phyloP scores from a whole-genome alignment of 2,329 filamentous ascomycete genomes.

The Aspergillus sp. region DNA sequence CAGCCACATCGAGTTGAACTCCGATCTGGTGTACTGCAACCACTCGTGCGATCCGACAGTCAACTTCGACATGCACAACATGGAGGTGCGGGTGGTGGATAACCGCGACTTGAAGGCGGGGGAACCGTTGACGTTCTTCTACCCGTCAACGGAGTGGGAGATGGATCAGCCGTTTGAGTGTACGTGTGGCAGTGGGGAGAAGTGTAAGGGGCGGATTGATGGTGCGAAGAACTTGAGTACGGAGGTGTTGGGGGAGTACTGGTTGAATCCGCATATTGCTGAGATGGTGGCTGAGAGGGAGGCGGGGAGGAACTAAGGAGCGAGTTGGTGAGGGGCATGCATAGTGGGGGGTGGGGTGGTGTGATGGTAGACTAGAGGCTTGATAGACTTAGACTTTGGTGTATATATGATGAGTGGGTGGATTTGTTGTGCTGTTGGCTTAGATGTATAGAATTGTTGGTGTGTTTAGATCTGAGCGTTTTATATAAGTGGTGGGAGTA shows the following conservation, averaged over 20 bases:
- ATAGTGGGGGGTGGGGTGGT: not conserved
- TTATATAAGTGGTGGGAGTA: no score
- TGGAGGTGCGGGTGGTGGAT: constrained; percentile 44
- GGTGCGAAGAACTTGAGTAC: constrained; percentile 42
- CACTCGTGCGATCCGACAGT: constrained; percentile 57
- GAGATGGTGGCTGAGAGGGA: constrained; percentile 28
- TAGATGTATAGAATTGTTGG: no score
- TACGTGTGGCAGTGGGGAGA: constrained; percentile 40
- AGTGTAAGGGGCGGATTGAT: constrained; percentile 42
- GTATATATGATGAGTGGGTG: not conserved
- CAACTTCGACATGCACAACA: constrained; percentile 54
- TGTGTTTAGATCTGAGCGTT: no score
- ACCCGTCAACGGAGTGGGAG: constrained; percentile 53
- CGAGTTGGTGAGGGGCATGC: not conserved
- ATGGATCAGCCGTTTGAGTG: constrained; percentile 51
- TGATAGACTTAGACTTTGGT: not conserved
- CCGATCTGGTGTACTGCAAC: constrained; percentile 59
- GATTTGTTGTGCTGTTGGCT: no score
- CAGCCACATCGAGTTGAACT: constrained; percentile 59
- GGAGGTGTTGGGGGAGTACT: constrained; percentile 38
- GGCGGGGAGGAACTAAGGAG: not conserved
- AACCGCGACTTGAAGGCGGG: constrained; percentile 42
- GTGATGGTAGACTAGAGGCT: not conserved
- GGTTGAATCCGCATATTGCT: constrained; percentile 48
- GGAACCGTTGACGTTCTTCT: constrained; percentile 52